These are phyloP conservation scores for Mycena crocata DNA, from an alignment of 768 basidiomycete species.

Conservation along the genomic window DNA sequence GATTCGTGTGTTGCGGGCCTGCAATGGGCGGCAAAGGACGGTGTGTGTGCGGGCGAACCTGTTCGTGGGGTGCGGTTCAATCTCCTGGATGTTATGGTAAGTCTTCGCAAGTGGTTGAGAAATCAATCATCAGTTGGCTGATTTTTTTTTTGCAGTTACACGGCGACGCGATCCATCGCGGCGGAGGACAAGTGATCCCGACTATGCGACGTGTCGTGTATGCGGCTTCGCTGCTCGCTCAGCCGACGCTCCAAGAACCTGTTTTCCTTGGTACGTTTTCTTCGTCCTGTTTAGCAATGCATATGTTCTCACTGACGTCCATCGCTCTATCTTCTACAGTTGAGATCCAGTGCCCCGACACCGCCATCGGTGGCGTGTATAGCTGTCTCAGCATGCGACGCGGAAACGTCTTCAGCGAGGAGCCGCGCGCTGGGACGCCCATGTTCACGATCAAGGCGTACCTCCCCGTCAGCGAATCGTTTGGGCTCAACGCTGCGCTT, in stretches of 20 bases:
- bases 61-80: conserved; percentile 99
- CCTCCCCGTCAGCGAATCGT: conserved; percentile 90
- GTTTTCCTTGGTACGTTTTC: conserved; percentile 82
- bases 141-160: conserved; percentile 69
- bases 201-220: conserved; percentile 95
- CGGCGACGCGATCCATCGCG: conserved; percentile 98
- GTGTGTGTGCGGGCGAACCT: conserved; percentile 94
- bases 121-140: background rate
- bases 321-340: conserved; percentile 57
- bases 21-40: conserved; percentile 99
- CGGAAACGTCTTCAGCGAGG: conserved; percentile 98
- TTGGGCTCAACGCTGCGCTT: conserved; percentile 97
- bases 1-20: conserved; percentile 98
- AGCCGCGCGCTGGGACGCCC: conserved; percentile 95
- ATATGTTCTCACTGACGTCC: no score
- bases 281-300: conserved; percentile 25
- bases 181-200: conserved; percentile 98
- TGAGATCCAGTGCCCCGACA: conserved; percentile 98
- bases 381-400: conserved; percentile 92
- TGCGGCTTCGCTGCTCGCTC: conserved; percentile 92
- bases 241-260: conserved; percentile 94
- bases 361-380: conserved; percentile 97
- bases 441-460: conserved; percentile 99
- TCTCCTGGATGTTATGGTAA: conserved; percentile 92
- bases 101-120: no score